Conservation (phyloP, 495 filamentous ascomycete species). For the Xylaria intraflava region DNA sequence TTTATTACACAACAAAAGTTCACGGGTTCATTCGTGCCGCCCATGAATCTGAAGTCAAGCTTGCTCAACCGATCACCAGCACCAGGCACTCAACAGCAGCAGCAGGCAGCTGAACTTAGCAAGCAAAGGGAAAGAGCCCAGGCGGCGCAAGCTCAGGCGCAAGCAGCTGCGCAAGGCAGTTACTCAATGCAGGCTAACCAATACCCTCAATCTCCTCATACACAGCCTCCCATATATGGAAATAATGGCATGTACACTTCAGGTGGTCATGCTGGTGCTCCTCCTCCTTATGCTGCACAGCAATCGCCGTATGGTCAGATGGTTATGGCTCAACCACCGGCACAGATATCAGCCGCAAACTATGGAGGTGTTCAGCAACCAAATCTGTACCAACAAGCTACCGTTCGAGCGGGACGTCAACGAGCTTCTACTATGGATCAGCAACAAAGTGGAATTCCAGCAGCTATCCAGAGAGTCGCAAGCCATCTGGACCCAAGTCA, state of each 20-base stretch:
- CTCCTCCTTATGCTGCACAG: constrained; percentile 80
- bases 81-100: constrained; percentile 95
- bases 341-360: constrained; percentile 62
- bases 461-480: constrained; percentile 90
- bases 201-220: constrained; percentile 35
- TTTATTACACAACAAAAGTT: constrained; percentile 99
- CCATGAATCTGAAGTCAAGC: constrained; percentile 87
- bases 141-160: constrained; percentile 39
- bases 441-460: constrained; percentile 82
- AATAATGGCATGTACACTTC: constrained; percentile 67
- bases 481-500: constrained; percentile 94
- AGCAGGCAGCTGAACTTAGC: constrained; percentile 84
- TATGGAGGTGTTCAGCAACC: constrained; percentile 51
- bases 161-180: constrained; percentile 45
- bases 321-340: constrained; percentile 58
- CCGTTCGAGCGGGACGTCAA: constrained; percentile 73
- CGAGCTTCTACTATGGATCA: constrained; percentile 94
- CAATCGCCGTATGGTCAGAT: constrained; percentile 68
- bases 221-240: constrained; percentile 64
- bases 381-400: constrained; percentile 82
- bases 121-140: constrained; percentile 75
- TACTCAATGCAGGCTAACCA: constrained; percentile 42
- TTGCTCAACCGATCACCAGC: constrained; percentile 79
- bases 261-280: constrained; percentile 60
- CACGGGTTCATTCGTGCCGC: constrained; percentile 92